A percentile compares a stretch with the other conserved stretches of the same genome.
Conservation (phyloP, 169 alveolate species). For the Plasmodium blacklocki region DNA sequence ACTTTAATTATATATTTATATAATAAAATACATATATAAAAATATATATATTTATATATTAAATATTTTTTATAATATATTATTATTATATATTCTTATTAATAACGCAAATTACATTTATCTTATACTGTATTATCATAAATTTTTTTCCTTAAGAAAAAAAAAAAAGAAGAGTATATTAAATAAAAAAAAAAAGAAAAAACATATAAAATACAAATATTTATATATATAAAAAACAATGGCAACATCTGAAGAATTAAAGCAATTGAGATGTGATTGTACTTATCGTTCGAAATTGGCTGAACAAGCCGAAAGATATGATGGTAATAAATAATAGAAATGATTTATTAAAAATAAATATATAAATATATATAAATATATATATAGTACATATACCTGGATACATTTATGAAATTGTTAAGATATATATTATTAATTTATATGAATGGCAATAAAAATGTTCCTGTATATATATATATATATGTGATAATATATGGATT, state of each 20-base stretch:
- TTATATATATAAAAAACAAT: slow-evolving; percentile 11
- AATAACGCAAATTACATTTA: no score
- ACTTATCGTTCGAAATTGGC: slow-evolving; percentile 97
- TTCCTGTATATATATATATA: not conserved
- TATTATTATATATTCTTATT: no score
- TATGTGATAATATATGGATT: not conserved
- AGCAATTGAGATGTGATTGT: slow-evolving; percentile 82
- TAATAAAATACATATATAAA: no score
- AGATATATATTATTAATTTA: not conserved
- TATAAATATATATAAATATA: not conserved
- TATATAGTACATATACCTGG: not conserved
- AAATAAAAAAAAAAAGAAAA: not conserved
- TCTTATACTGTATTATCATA: not conserved
- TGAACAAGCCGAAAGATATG: slow-evolving; percentile 99
- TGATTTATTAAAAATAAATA: not conserved
- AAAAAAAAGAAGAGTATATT: no score
- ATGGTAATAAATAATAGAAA: slow-evolving; percentile 90
- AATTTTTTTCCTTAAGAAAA: not conserved
- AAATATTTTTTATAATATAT: no score
- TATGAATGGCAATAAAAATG: not conserved
- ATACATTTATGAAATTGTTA: not conserved
- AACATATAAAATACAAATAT: not conserved
- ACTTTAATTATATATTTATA: no score
- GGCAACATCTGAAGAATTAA: slow-evolving; percentile 74
- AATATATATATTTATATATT: no score